Evolutionary conservation across 805 yeast genomes (phyloP).

Genomic region (Candida loeiensis): DNA sequence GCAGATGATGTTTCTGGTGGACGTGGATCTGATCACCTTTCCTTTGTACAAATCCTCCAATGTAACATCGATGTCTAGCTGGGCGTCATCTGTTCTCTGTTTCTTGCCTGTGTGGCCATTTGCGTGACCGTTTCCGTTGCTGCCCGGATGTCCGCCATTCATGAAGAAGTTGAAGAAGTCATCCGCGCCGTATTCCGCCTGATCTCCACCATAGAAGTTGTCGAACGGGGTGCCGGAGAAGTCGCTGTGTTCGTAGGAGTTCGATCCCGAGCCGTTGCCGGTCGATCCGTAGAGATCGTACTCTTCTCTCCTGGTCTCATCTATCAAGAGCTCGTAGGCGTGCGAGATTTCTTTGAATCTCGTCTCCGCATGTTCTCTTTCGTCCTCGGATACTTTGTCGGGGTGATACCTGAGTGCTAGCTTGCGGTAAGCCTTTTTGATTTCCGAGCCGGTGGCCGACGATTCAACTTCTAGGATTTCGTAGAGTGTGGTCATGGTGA

Average conservation of each 20-base stretch:
- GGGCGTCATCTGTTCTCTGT: slow-evolving; percentile 61
- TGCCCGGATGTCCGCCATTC: slow-evolving; percentile 24
- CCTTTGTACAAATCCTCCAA: slow-evolving; percentile 79
- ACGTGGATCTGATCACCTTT: slow-evolving; percentile 68
- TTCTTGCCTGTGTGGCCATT: slow-evolving; percentile 17
- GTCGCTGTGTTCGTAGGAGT: slow-evolving; percentile 13
- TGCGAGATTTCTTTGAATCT: slow-evolving; percentile 79
- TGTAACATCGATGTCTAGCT: slow-evolving; percentile 59
- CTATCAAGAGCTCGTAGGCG: slow-evolving; percentile 81
- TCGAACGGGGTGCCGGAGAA: slow-evolving; percentile 37
- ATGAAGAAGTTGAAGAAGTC: slow-evolving; percentile 73
- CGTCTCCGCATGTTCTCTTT: slow-evolving; percentile 65
- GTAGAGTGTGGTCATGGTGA: slow-evolving; percentile 36
- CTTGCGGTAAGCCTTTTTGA: slow-evolving; percentile 79
- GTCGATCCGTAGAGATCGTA: slow-evolving; percentile 57
- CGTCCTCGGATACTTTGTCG: slow-evolving; percentile 71
- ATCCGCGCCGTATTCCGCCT: slow-evolving; percentile 53
- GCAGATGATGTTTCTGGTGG: slow-evolving; percentile 73
- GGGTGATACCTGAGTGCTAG: slow-evolving; percentile 85
- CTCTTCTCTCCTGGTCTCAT: slow-evolving; percentile 56
- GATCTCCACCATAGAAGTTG: slow-evolving; percentile 21
- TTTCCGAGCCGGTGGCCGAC: slow-evolving; percentile 66
- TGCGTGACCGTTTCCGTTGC: slow-evolving; percentile 13
- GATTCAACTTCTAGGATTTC: slow-evolving; percentile 66
- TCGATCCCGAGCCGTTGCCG: slow-evolving; percentile 14